Evolutionary conservation across 23 red algal genomes (phyloP), one percentile per base, ranked within the genome.

Genomic region (Rhodosorus marinus): DNA sequence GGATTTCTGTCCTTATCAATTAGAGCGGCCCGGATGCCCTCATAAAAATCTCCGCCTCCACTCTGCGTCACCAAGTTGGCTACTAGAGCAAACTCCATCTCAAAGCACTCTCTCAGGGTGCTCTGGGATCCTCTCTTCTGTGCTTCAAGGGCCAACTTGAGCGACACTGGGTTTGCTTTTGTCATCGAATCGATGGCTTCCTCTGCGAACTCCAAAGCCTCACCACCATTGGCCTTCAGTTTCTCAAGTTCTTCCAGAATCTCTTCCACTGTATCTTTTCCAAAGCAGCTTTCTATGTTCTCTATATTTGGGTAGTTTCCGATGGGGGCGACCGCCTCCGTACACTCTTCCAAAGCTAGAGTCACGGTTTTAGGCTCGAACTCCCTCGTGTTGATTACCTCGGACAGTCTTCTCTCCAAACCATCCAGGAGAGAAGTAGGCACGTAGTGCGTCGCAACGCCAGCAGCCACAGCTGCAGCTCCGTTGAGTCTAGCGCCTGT

Each of bases 381-480:
- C n/a, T n/a, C n/a, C n/a, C n/a, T n/a, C n/a, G n/a, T n/a, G n/a
- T n/a, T n/a, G n/a, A n/a, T n/a, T n/a, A n/a, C n/a, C n/a, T n/a
- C n/a, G n/a, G n/a, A n/a, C n/a, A n/a, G n/a, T n/a, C n/a, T n/a
- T n/a, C n/a, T n/a, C n/a, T n/a, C n/a, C n/a, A n/a, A n/a, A n/a
- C n/a, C n/a, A n/a, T n/a, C n/a, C n/a, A n/a, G n/a, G n/a, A n/a
- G n/a, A n/a, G n/a, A n/a, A n/a, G n/a, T n/a, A n/a, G n/a, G n/a
- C n/a, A 82, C 78, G 51, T 64, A 85, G 59, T 98, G 90, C 5
- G 90, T 85, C 20, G 90, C 90, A 47, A 98, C 33, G 22, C 90
- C 90, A 24, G 65, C 38, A n/a, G 29, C 46, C 2, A 81, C 19
- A 49, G 73, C 30, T 9, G 53, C 64, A 42, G 76, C 31, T 8